These are phyloP conservation scores for Noccaea caerulescens DNA, from an alignment of 345 rosid genomes.

Conservation along the genomic window DNA sequence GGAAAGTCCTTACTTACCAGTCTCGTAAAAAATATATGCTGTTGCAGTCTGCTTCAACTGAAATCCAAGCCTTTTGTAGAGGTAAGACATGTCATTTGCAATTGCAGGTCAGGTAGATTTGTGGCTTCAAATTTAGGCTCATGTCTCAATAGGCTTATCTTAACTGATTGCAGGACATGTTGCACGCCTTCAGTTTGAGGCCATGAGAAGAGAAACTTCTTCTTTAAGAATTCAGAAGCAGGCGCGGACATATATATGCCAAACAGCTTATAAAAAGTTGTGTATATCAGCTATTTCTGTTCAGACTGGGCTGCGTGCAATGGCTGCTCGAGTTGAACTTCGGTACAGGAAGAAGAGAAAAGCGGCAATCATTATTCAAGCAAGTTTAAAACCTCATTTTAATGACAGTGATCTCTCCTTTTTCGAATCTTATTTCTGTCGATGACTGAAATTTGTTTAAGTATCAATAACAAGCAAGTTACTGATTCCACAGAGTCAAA, in stretches of 20 bases:
- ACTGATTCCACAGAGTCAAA: constrained; percentile 61
- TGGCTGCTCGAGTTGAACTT: constrained; percentile 73
- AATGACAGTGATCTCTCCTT: constrained; percentile 18
- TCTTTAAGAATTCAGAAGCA: constrained; percentile 69
- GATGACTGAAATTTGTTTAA: neutral
- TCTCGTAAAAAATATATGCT: constrained; percentile 56
- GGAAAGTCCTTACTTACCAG: constrained; percentile 66
- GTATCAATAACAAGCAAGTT: constrained; percentile 25
- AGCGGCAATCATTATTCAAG: constrained; percentile 81
- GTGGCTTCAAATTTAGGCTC: constrained; percentile 16
- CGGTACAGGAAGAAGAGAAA: constrained; percentile 60
- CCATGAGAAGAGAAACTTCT: constrained; percentile 78
- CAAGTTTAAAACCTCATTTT: constrained; percentile 42
- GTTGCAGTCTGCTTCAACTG: constrained; percentile 59
- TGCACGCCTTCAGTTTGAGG: constrained; percentile 60
- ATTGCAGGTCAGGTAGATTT: constrained; percentile 4
- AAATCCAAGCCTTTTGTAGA: constrained; percentile 79
- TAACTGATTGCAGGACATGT: constrained; percentile 59
- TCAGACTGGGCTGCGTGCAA: constrained; percentile 76
- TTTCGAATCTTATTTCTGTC: constrained; percentile 19
- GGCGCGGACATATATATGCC: constrained; percentile 65
- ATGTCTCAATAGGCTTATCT: constrained; percentile 25
- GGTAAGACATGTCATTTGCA: constrained; percentile 50
- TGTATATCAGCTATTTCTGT: constrained; percentile 61
- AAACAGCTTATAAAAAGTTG: constrained; percentile 57